Evolutionary conservation across 352 stramenopile genomes (phyloP).

Genomic region (Pythium rishiriense): DNA sequence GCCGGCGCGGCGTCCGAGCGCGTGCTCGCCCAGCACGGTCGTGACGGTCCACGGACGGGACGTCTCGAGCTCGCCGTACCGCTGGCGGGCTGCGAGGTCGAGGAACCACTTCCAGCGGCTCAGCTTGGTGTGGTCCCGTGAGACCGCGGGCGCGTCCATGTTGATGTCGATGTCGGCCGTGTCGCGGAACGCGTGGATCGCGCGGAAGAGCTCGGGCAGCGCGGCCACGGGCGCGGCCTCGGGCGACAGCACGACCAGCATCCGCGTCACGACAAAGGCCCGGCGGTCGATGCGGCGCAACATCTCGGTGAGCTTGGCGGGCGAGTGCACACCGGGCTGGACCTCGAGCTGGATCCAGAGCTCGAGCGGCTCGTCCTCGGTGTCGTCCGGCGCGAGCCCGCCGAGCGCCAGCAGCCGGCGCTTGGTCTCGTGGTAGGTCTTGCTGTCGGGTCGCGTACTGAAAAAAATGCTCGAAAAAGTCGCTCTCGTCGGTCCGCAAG

Average conservation of each 20-base stretch:
- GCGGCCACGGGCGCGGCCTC: not conserved
- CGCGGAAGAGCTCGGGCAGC: not conserved
- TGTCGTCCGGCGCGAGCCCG: not conserved
- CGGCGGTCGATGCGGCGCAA: not conserved
- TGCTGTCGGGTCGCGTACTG: not conserved
- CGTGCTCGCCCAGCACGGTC: not conserved
- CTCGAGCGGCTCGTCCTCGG: not conserved
- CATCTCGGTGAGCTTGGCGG: not conserved
- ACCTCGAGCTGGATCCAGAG: conserved; percentile 1
- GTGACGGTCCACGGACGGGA: not conserved
- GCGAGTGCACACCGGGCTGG: not conserved
- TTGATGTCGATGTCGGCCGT: not conserved
- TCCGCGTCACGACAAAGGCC: conserved; percentile 1
- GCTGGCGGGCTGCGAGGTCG: not conserved
- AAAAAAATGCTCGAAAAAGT: not conserved
- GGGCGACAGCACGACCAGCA: conserved; percentile 2
- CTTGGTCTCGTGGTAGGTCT: not conserved
- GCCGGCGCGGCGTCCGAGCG: not conserved
- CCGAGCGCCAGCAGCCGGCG: not conserved
- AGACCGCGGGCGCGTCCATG: not conserved
- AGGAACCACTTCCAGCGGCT: conserved; percentile 7
- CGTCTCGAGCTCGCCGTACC: not conserved
- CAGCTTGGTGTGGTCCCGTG: not conserved
- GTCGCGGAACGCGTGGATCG: not conserved
- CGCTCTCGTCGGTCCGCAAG: not conserved